A percentile compares a stretch with the other conserved stretches of the same genome.
Conservation (phyloP, 805 yeast species). For the Metschnikowia corniflorae region DNA sequence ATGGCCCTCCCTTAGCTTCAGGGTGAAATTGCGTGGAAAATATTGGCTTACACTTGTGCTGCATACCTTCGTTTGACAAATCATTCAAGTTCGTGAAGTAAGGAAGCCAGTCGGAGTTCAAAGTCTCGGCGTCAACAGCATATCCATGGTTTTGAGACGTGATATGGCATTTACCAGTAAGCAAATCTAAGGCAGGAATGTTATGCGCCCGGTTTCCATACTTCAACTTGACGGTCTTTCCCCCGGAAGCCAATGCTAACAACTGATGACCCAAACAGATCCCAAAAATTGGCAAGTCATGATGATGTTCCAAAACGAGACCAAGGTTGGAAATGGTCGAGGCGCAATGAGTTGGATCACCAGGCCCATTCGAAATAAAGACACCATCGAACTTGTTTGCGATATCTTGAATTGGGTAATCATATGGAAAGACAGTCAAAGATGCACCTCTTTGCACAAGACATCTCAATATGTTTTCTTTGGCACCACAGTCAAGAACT, state of each 20-base stretch:
- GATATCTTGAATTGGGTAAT: slow-evolving; percentile 87
- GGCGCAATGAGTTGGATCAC: slow-evolving; percentile 89
- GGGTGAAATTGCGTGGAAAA: slow-evolving; percentile 99
- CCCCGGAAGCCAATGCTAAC: slow-evolving; percentile 92
- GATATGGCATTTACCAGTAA: slow-evolving; percentile 92
- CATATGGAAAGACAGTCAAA: slow-evolving; percentile 93
- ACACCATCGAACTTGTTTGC: slow-evolving; percentile 93
- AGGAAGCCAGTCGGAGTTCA: slow-evolving; percentile 68
- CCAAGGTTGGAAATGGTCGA: slow-evolving; percentile 67
- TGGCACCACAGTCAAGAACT: slow-evolving; percentile 96
- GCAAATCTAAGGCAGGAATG: slow-evolving; percentile 89
- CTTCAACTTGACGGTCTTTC: slow-evolving; percentile 85
- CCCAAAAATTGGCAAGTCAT: slow-evolving; percentile 90
- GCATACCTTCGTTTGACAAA: slow-evolving; percentile 96
- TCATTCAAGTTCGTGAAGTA: slow-evolving; percentile 93
- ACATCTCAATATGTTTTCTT: slow-evolving; percentile 94
- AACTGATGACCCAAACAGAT: slow-evolving; percentile 98
- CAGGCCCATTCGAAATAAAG: slow-evolving; percentile 97
- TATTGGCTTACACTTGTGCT: slow-evolving; percentile 79
- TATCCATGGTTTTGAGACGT: slow-evolving; percentile 99
- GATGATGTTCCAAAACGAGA: slow-evolving; percentile 51
- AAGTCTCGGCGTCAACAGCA: slow-evolving; percentile 83
- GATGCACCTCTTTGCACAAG: slow-evolving; percentile 94
- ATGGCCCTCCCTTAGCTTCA: slow-evolving; percentile 98
- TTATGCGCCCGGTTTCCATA: slow-evolving; percentile 99